Base-by-base conservation (phyloP, 805 yeast genomes). In the Grigorovia yakushimaensis region DNA sequence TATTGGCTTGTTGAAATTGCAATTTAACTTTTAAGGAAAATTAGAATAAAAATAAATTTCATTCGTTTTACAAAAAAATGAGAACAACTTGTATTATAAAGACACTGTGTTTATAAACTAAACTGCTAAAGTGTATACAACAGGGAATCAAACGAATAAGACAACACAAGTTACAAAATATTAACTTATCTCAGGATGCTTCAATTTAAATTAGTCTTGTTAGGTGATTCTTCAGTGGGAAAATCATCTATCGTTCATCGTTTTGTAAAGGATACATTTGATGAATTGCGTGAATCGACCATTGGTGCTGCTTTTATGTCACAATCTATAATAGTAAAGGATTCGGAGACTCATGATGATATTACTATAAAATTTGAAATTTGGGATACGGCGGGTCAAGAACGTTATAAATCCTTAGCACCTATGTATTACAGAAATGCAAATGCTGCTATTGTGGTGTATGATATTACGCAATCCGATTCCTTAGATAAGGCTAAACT, bases 301-400 rank as follows among this genome's bases (percentile, higher is more conserved):
- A 93, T 93, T 47, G 99, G 99, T n/a, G 99, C 98, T 4, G 98
- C 98, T 0, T 93, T 91, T 65, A 75, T 93, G 38, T 87, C 97
- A 17, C 94, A 88, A 62, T 80, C 84, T 10, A 71, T 84, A 11
- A 70, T 71, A 45, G 53, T 64, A 15, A 53, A 55, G 37, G 51
- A 51, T 27, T 48, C 39, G 49, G 58, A 57, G 24, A 56, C 54
- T 7, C 60, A 54, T 15, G 51, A 48, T 15, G 61, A 57, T 8
- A 54, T 53, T 4, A 56, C 61, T 3, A 64, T 74, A 27, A 80
- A 78, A 56, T 73, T 81, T 55, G 88, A 82, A 58, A 80, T 82
- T 45, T 82, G 93, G 95, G 98, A 91, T 62, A 91, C 98, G 13
- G 98, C 98, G 0, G 98, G 98, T 22, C 98, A 84, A 62, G 94